A percentile compares a stretch with the other conserved stretches of the same genome.
Conservation (phyloP, 2,329 filamentous ascomycete genomes). For the Coniochaeta ligniaria region DNA sequence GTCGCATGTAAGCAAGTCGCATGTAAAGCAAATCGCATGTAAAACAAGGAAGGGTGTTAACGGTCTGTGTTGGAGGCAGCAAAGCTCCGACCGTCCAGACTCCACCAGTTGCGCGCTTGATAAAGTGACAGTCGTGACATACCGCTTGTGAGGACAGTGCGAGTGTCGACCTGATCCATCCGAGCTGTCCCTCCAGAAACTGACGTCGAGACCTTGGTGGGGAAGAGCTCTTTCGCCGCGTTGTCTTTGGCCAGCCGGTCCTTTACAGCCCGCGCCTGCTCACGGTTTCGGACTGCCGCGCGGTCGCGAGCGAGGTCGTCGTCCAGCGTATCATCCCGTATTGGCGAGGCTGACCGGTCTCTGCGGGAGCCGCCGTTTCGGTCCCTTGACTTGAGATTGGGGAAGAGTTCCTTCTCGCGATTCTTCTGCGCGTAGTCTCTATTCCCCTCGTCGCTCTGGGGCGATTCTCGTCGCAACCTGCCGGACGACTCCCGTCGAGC, state of each 20-base stretch:
- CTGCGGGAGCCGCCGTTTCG: constrained; percentile 21
- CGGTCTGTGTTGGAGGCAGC: neutral
- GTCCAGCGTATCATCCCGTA: constrained; percentile 28
- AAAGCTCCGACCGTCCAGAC: constrained; percentile 8
- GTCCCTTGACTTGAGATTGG: constrained; percentile 23
- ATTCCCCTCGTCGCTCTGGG: constrained; percentile 9
- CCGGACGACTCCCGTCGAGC: constrained; percentile 14
- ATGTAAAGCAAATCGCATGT: neutral
- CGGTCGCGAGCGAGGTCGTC: constrained; percentile 20
- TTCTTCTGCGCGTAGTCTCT: constrained; percentile 28
- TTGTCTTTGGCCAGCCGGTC: constrained; percentile 31
- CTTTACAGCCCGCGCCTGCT: constrained; percentile 37
- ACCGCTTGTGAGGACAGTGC: constrained; percentile 25
- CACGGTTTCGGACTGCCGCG: constrained; percentile 28
- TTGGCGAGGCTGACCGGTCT: constrained; percentile 46
- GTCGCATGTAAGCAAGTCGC: neutral
- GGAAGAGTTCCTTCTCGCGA: constrained; percentile 58
- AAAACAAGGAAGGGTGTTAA: too few relatives aligned
- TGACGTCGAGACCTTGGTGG: constrained; percentile 27
- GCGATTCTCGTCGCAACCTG: neutral
- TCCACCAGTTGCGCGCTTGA: constrained; percentile 8
- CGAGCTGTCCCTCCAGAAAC: constrained; percentile 18
- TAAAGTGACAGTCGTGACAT: constrained; percentile 15
- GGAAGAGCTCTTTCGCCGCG: constrained; percentile 52
- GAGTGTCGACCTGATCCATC: constrained; percentile 25